Conservation (phyloP, 208 protist species). For the Trichomonas gallinae region DNA sequence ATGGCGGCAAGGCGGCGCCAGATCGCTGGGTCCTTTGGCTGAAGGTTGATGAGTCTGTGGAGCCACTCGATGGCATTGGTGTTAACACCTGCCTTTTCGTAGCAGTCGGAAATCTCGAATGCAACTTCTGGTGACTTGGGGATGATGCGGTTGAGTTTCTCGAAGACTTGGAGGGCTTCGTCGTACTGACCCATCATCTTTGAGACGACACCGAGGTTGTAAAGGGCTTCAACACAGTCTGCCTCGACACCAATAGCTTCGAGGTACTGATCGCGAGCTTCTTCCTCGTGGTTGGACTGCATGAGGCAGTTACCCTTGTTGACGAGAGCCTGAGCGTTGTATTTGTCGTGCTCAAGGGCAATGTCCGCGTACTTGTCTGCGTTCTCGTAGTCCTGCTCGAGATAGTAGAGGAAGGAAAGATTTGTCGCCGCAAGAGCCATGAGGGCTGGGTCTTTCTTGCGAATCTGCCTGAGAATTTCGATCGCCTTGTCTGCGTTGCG, state of each 20-base stretch:
- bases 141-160: conserved; percentile 68
- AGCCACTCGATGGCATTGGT: conserved; percentile 44
- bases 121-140: conserved; percentile 76
- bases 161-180: conserved; percentile 63
- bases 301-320: conserved; percentile 85
- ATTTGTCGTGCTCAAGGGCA: conserved; percentile 68
- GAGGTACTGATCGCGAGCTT: conserved; percentile 65
- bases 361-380: conserved; percentile 80
- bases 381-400: conserved; percentile 78
- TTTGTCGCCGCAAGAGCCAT: conserved; percentile 68
- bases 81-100: conserved; percentile 10
- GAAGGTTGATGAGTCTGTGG: conserved; percentile 42
- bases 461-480: not conserved
- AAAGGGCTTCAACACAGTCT: conserved; percentile 85
- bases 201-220: conserved; percentile 73
- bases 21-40: conserved; percentile 75
- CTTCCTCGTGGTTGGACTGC: conserved; percentile 61
- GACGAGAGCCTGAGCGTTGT: conserved; percentile 84
- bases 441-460: not conserved
- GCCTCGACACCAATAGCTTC: conserved; percentile 75
- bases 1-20: conserved; percentile 70
- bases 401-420: conserved; percentile 86
- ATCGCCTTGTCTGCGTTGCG: not conserved
- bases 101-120: conserved; percentile 59
- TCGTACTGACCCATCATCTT: conserved; percentile 49